Evolutionary conservation across 2,329 filamentous ascomycete genomes (phyloP), one percentile per base, ranked within the genome.

Genomic region (Claviceps sp.): DNA sequence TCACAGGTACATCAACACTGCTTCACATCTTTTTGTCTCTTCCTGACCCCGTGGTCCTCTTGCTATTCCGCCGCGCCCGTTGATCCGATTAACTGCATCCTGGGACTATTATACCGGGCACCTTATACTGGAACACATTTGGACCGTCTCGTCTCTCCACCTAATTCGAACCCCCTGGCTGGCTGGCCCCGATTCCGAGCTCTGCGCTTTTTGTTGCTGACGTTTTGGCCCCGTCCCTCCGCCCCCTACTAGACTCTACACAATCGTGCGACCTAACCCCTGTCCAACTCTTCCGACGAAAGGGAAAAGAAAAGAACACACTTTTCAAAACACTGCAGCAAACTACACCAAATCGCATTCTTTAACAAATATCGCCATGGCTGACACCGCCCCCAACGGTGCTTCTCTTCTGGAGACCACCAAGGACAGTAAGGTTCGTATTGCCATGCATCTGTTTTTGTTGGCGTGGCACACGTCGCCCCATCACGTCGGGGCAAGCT

Each of bases 351-450:
- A 47, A 39, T 44, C 16, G 36, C 38, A 45, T 51, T 34, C 20
- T 22, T 44, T 50, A 37, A 7, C 48, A 26, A 44, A 22, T 23
- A 45, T 52, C 52, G 37, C 49, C 45, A 58, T 66, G 60, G 62
- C 67, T 59, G 65, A 67, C 58, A 59, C 63, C 57, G 60, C 65
- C 52, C 63, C 66, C 66, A 77, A 76, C 66, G 74, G 73, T 63
- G 67, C 60, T 59, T 68, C 71, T 59, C 64, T 68, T 57, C 55
- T 71, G 55, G 67, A 76, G 57, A 62, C 66, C 57, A 67, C 75
- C 61, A 77, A 76, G 66, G 68, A 64, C 61, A 78, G 76, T 79
- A 70, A 68, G 76, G 76, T 76, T 61, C 52, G 72, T 68, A 22
- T 55, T 54, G 46, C 53, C 47, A 50, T 49, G 47, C 52, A 54